A percentile compares a stretch with the other conserved stretches of the same genome.
Conservation (phyloP, 2,329 filamentous ascomycete species). For the Ophiostoma himal-ulmi region DNA sequence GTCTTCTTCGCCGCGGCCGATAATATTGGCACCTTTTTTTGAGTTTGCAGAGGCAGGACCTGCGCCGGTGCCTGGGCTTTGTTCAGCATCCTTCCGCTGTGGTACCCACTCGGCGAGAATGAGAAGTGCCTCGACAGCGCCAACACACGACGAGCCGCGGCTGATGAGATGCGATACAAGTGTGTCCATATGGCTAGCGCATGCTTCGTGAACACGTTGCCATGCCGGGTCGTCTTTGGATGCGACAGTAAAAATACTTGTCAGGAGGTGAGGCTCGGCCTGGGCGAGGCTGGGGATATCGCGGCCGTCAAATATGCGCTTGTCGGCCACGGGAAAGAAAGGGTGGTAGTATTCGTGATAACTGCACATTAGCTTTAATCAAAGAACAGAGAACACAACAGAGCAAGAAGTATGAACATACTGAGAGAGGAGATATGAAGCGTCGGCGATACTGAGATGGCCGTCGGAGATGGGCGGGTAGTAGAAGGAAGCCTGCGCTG, state of each 20-base stretch:
- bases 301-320: slow-evolving; percentile 50
- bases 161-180: slow-evolving; percentile 62
- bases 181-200: slow-evolving; percentile 63
- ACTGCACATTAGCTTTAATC: not conserved
- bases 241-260: slow-evolving; percentile 63
- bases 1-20: slow-evolving; percentile 67
- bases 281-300: slow-evolving; percentile 49
- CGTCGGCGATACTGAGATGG: slow-evolving; percentile 30
- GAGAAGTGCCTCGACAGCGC: slow-evolving; percentile 64
- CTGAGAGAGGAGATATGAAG: slow-evolving; percentile 29
- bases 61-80: not conserved
- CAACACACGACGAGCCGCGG: slow-evolving; percentile 60
- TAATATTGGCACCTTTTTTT: slow-evolving; percentile 27
- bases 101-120: slow-evolving; percentile 69
- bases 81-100: slow-evolving; percentile 40
- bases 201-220: slow-evolving; percentile 57
- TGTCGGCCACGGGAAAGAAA: slow-evolving; percentile 63
- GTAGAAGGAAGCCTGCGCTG: not conserved
- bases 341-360: slow-evolving; percentile 63
- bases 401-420: slow-evolving; percentile 20
- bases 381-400: not conserved
- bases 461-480: slow-evolving; percentile 35
- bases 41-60: not conserved
- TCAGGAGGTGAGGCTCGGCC: slow-evolving; percentile 61
- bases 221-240: slow-evolving; percentile 64